Evolutionary conservation across 2,329 filamentous ascomycete species (phyloP).

Genomic region (Pseudocercospora fijiensis): DNA sequence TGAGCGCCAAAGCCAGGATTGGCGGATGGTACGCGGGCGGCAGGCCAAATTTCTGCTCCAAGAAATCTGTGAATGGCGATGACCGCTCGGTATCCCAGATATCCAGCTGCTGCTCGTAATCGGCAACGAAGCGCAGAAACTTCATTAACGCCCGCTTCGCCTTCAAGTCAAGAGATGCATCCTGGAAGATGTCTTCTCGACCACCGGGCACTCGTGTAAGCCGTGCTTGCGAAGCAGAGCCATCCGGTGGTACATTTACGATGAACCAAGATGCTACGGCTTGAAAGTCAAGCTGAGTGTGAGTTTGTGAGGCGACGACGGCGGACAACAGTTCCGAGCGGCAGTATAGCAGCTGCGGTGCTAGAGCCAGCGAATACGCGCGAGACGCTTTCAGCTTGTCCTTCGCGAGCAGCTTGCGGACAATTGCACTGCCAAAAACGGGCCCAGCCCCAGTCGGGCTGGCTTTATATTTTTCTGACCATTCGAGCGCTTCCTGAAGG

Average conservation of each 20-base stretch:
- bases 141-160: slow-evolving; percentile 89
- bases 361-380: slow-evolving; percentile 78
- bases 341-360: slow-evolving; percentile 83
- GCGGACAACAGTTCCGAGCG: slow-evolving; percentile 73
- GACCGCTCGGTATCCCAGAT: slow-evolving; percentile 60
- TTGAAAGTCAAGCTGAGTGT: slow-evolving; percentile 87
- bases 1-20: slow-evolving; percentile 70
- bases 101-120: slow-evolving; percentile 63
- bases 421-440: slow-evolving; percentile 36
- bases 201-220: slow-evolving; percentile 72
- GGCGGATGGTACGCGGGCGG: slow-evolving; percentile 66
- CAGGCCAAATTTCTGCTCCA: slow-evolving; percentile 53
- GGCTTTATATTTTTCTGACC: slow-evolving; percentile 54
- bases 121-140: slow-evolving; percentile 82
- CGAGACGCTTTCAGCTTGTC: slow-evolving; percentile 48
- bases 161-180: slow-evolving; percentile 70
- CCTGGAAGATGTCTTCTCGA: slow-evolving; percentile 86
- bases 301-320: slow-evolving; percentile 85
- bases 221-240: slow-evolving; percentile 6
- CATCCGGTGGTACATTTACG: slow-evolving; percentile 44
- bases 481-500: slow-evolving; percentile 75
- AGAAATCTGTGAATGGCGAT: slow-evolving; percentile 58
- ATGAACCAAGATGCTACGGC: slow-evolving; percentile 93
- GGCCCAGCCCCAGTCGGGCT: not conserved
- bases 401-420: slow-evolving; percentile 46